Conservation (phyloP, 805 yeast genomes). For the Yamadazyma endophytica region DNA sequence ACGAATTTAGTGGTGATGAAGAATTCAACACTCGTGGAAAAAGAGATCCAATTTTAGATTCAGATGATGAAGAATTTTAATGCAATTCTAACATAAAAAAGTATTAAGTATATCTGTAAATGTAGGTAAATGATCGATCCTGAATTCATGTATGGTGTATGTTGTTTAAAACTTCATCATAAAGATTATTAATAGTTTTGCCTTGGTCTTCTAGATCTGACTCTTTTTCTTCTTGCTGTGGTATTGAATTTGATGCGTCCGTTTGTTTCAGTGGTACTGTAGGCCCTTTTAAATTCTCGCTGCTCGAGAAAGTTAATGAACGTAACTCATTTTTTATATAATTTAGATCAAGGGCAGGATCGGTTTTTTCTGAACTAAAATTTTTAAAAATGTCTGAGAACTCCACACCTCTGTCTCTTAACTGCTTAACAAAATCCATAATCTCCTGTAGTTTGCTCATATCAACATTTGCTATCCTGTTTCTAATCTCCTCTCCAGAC, state of each 20-base stretch:
- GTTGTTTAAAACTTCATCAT: constrained; percentile 19
- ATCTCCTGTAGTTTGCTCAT: constrained; percentile 31
- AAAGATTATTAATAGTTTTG: constrained; percentile 14
- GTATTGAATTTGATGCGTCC: constrained; percentile 3
- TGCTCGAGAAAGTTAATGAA: no score
- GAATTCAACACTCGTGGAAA: constrained; percentile 7
- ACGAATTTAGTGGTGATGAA: constrained; percentile 30
- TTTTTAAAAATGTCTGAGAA: constrained; percentile 19
- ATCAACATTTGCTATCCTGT: constrained; percentile 25
- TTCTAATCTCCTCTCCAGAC: constrained; percentile 38
- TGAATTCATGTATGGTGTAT: constrained; percentile 5
- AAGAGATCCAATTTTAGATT: constrained; percentile 15
- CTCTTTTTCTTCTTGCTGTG: no score
- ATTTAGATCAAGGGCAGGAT: constrained; percentile 10
- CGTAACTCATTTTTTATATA: constrained; percentile 15
- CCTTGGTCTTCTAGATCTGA: no score
- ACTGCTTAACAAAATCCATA: constrained; percentile 25
- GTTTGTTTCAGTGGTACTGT: constrained; percentile 1
- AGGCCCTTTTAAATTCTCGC: constrained; percentile 3
- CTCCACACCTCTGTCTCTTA: constrained; percentile 29
- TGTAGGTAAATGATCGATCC: background rate
- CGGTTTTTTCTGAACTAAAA: constrained; percentile 6
- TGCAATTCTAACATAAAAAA: background rate
- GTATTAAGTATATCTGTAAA: background rate
- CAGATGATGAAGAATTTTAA: constrained; percentile 26